Evolutionary conservation across 352 stramenopile species (phyloP), one percentile per base, ranked within the genome.

Genomic region (Globisporangium abappressorium): DNA sequence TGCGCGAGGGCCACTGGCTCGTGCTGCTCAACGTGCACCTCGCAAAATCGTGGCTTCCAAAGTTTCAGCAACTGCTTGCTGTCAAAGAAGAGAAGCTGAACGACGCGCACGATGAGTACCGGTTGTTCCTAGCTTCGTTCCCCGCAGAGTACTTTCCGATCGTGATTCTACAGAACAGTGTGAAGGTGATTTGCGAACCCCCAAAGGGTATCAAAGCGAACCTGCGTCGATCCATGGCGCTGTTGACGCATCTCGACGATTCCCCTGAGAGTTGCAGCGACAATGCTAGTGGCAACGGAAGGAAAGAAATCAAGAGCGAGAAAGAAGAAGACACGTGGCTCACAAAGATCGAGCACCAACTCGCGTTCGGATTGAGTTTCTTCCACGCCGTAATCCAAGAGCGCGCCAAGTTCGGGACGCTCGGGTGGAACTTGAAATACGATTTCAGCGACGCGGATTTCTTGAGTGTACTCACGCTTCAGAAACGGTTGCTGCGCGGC

Each of bases 361-460:
- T 95, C 24, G 79, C 84, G 5, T 91, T 94, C 61, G 87, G 81
- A 0, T 65, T 94, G 2, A 91, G 82, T 34, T 87, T 95, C 53
- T 95, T 95, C 59, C 87, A 95, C 56, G 86, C 86, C 1, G 70
- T 92, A 11, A 68, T 94, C 11, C 82, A 93, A 57, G 87, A 95
- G 36, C 82, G 89, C 6, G 58, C 64, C 9, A 92, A 95, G 57
- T 95, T 93, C 59, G 87, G 87, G 0, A 70, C 84, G 2, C 72
- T 93, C 1, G 87, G 87, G 1, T 95, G 87, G 87, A 95, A 91
- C 56, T 57, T 92, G 1, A 82, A 69, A 49, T 91, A 95, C 62
- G 82, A 94, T 41, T 95, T 95, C 38, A 93, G 78, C 28, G 85
- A 91, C 38, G 76, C 86, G 0, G 87, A 95, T 64, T 87, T 95